These are phyloP conservation scores for Stachybotrys elegans DNA, from an alignment of 2,329 filamentous ascomycete species.

Conservation along the genomic window DNA sequence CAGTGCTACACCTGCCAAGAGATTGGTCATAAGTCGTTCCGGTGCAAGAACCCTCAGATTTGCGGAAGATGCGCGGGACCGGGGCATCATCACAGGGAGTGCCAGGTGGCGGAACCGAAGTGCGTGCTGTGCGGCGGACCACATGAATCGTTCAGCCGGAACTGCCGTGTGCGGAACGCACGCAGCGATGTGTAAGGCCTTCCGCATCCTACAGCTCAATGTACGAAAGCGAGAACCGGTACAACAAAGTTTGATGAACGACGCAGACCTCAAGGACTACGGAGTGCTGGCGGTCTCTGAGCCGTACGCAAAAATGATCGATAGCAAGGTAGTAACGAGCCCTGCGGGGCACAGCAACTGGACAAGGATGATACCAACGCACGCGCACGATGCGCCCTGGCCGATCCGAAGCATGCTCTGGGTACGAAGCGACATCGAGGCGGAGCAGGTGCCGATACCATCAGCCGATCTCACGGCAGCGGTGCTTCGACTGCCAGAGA, in stretches of 20 bases:
- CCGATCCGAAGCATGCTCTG: constrained; percentile 4
- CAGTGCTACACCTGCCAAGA: constrained; percentile 11
- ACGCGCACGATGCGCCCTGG: constrained; percentile 1
- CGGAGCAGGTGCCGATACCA: constrained; percentile 1
- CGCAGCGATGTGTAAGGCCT: constrained; percentile 11
- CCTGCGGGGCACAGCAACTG: constrained; percentile 2
- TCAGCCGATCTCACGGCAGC: neutral
- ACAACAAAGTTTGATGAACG: constrained; percentile 9
- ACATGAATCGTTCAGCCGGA: constrained; percentile 17
- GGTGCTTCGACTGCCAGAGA: constrained; percentile 2
- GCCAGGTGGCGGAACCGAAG: constrained; percentile 9
- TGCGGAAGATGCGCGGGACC: constrained; percentile 11
- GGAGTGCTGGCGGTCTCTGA: constrained; percentile 5
- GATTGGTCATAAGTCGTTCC: constrained; percentile 5
- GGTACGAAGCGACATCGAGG: constrained; percentile 1
- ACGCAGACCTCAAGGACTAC: constrained; percentile 4
- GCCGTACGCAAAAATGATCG: constrained; percentile 5
- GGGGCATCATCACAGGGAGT: constrained; percentile 15
- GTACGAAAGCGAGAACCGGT: constrained; percentile 6
- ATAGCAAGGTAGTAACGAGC: constrained; percentile 4
- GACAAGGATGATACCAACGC: constrained; percentile 6
- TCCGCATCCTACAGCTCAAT: constrained; percentile 5
- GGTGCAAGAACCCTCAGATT: constrained; percentile 18
- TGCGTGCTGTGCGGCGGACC: constrained; percentile 13
- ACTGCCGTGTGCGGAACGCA: constrained; percentile 13